phyloP scores from a whole-genome alignment of 306 rosid species.

The Inga oerstediana region DNA sequence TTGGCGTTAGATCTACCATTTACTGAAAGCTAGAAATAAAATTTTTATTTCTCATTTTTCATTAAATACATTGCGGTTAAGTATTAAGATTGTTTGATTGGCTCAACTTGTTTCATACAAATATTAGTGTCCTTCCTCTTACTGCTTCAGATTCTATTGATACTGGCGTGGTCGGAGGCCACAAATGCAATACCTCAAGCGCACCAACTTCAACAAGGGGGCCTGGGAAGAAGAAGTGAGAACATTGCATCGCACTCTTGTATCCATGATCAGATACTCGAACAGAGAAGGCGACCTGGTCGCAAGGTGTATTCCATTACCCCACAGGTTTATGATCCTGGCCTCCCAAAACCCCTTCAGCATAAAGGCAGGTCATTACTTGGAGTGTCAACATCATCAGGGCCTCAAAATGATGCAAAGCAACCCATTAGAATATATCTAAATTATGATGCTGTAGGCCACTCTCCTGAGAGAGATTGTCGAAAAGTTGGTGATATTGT shows the following conservation, averaged over 20 bases:
- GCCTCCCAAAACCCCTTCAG: conserved; percentile 52
- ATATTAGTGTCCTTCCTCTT: conserved; percentile 8
- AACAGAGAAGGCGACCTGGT: conserved; percentile 89
- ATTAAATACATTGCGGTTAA: conserved; percentile 5
- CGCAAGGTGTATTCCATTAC: conserved; percentile 86
- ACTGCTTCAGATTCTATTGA: conserved; percentile 64
- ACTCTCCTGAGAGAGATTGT: conserved; percentile 92
- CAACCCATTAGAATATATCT: conserved; percentile 90
- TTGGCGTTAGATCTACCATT: neutral
- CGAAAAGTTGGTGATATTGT: conserved; percentile 76
- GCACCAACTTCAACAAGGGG: conserved; percentile 47
- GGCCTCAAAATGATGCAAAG: conserved; percentile 59
- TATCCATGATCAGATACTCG: conserved; percentile 93
- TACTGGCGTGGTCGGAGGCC: conserved; percentile 60
- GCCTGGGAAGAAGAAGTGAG: conserved; percentile 46
- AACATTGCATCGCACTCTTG: conserved; percentile 86
- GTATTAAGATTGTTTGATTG: neutral
- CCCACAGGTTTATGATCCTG: conserved; percentile 75
- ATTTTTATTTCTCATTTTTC: conserved; percentile 7
- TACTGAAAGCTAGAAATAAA: neutral
- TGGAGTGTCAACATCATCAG: conserved; percentile 49
- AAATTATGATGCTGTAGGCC: conserved; percentile 98
- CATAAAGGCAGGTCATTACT: conserved; percentile 82
- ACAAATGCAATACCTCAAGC: conserved; percentile 48
- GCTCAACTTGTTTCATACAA: conserved; percentile 11